A percentile compares a stretch with the other conserved stretches of the same genome.
These are phyloP conservation scores for Penstemon davidsonii DNA, from an alignment of 257 asterid species.

Conservation along the genomic window DNA sequence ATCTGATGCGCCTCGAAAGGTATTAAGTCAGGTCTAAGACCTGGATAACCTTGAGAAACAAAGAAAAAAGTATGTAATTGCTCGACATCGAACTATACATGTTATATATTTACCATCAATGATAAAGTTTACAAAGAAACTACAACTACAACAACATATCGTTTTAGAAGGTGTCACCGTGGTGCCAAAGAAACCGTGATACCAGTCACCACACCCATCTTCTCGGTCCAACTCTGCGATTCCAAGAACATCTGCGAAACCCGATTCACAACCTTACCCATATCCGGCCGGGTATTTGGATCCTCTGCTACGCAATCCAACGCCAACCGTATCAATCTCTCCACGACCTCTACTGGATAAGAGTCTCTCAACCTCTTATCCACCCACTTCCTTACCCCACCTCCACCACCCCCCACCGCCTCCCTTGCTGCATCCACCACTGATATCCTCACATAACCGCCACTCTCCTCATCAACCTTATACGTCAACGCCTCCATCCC, in stretches of 20 bases:
- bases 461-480: slow-evolving; percentile 56
- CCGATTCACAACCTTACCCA: slow-evolving; percentile 66
- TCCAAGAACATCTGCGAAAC: slow-evolving; percentile 80
- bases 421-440: slow-evolving; percentile 72
- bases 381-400: slow-evolving; percentile 41
- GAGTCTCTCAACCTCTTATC: slow-evolving; percentile 81
- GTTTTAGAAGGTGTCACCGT: slow-evolving; percentile 32
- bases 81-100: neutral
- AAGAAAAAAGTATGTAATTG: neutral
- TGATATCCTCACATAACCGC: slow-evolving; percentile 62
- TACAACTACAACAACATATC: slow-evolving; percentile 2
- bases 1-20: too few species aligned
- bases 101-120: neutral
- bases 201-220: slow-evolving; percentile 42
- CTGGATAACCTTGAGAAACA: too few species aligned
- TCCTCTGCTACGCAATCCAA: slow-evolving; percentile 73
- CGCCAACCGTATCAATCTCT: slow-evolving; percentile 61
- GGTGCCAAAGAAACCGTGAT: slow-evolving; percentile 50
- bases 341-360: slow-evolving; percentile 80
- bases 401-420: slow-evolving; percentile 59
- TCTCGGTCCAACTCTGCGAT: slow-evolving; percentile 75
- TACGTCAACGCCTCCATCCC: slow-evolving; percentile 82
- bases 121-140: neutral
- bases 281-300: slow-evolving; percentile 68
- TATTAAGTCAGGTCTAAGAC: too few species aligned